Evolutionary conservation across 2,329 filamentous ascomycete species (phyloP), one percentile per base, ranked within the genome.

Genomic region (Verticillium longisporum): DNA sequence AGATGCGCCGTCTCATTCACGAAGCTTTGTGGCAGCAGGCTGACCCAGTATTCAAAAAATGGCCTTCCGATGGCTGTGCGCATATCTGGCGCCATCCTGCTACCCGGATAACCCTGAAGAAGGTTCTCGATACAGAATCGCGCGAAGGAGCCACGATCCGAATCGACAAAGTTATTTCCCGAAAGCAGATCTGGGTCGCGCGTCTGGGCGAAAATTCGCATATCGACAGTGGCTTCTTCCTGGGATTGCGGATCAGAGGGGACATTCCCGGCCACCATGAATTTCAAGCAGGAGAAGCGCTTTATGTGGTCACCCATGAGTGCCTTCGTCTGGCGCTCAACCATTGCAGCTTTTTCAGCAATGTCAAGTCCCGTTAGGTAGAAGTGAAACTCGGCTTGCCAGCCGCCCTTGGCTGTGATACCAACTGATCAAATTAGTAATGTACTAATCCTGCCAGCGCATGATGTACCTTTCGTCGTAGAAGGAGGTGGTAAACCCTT

Each of bases 351-450:
- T 67, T 84, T 84, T 63, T 78, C 70, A 1, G 69, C 64, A 0
- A 77, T 80, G 1, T 71, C 79, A 63, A 83, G 83, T 0, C 79
- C 80, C 0, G 75, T 76, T 1, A 77, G 77, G 60, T 82, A 81
- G 33, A 78, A 32, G 0, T 80, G 66, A 4, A 78, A 59, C 63
- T 83, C 73, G 2, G 72, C 72, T 66, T 82, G 75, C 61, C 74
- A 83, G 0, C 80, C 80, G 13, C 75, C 80, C 14, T 72, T 69
- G 64, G 80, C 81, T 65, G 78, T 81, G 18, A 82, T 72, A 4
- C 79, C 80, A 6, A 79, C 71, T 55, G 31, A 4, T 55, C 3
- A n/a, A 9, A 11, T 55, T 14, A 55, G 54, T 33, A 11, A 10
- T 3, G 7, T 15, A 4, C 7, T 34, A 5, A 34, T n/a, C 11